Evolutionary conservation across 169 alveolate genomes (phyloP), one percentile per base, ranked within the genome.

Genomic region (Miamiensis avidus): DNA sequence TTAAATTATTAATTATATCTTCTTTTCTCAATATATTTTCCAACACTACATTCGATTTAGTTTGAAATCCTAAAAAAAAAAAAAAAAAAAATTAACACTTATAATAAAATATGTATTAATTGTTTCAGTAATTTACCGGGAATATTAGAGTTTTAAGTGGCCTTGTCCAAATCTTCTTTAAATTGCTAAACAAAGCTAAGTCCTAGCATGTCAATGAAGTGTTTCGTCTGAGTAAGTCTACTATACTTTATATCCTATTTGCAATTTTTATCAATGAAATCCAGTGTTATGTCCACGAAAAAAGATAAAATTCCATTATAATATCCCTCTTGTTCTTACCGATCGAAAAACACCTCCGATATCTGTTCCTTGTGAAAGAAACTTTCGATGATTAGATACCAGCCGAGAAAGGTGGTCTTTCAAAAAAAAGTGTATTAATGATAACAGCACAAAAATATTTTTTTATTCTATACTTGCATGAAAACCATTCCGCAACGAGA

Each of bases 401-500:
- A 49, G 26, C 20, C 69, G 20, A 49, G 4, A 11, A 49, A 49
- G 20, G 4, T 20, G 20, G 4, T 49, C 69, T 49, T 11, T 49
- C 20, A 49, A 49, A 11, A 49, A 49, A 11, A n/a, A n/a, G n/a
- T n/a, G n/a, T n/a, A n/a, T n/a, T n/a, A n/a, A n/a, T n/a, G n/a
- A n/a, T n/a, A n/a, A n/a, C n/a, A n/a, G n/a, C n/a, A n/a, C n/a
- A n/a, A n/a, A 11, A 49, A 49, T 49, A 11, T 49, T 49, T 49
- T 11, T 11, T 49, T 49, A 11, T 49, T 49, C 20, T 49, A 11
- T 49, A 49, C 69, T 20, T 49, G 20, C 69, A 49, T 49, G 77
- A 90, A 91, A 32, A 94, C 95, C 97, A 94, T 91, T n/a, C 97
- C 97, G 65, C 95, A 94, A 82, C 97, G 79, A 29, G 93, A 84